Evolutionary conservation across 2,329 filamentous ascomycete genomes (phyloP).

Genomic region (Fulvia fulva): DNA sequence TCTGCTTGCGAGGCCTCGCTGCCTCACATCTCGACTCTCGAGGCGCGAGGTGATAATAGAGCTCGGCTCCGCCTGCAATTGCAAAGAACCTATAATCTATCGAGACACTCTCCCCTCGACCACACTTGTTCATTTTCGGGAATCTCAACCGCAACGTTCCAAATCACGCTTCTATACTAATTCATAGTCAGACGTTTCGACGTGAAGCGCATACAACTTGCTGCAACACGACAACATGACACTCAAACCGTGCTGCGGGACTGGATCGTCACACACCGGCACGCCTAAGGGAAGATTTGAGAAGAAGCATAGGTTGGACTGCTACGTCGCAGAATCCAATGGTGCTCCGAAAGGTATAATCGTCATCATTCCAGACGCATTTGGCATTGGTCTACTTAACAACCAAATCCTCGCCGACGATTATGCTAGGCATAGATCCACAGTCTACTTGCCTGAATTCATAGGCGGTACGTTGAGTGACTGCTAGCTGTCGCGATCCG

Average conservation of each 20-base stretch:
- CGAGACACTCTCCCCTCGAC: no score
- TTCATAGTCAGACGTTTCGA: no score
- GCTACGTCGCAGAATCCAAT: slow-evolving; percentile 36
- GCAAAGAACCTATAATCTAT: no score
- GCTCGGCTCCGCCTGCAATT: no score
- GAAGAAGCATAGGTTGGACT: slow-evolving; percentile 36
- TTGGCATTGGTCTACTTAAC: slow-evolving; percentile 36
- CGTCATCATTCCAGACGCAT: slow-evolving; percentile 38
- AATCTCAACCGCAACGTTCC: no score
- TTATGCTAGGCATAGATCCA: slow-evolving; percentile 32
- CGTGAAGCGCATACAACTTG: not conserved
- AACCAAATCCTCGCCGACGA: slow-evolving; percentile 37
- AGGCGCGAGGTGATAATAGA: no score
- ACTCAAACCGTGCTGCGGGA: slow-evolving; percentile 35
- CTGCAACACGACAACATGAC: slow-evolving; percentile 14
- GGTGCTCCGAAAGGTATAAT: slow-evolving; percentile 34
- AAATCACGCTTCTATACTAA: no score
- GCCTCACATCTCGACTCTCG: not conserved
- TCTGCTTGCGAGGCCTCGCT: not conserved
- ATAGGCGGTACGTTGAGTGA: slow-evolving; percentile 28
- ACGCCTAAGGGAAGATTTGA: slow-evolving; percentile 33
- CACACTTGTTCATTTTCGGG: no score
- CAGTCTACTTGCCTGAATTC: slow-evolving; percentile 37
- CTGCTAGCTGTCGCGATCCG: no score
- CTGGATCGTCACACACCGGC: slow-evolving; percentile 37